Percentiles rank a stretch among this genome's conserved stretches.
phyloP scores from a whole-genome alignment of 371 early-diverging fungal species.

The Mortierella sp. region DNA sequence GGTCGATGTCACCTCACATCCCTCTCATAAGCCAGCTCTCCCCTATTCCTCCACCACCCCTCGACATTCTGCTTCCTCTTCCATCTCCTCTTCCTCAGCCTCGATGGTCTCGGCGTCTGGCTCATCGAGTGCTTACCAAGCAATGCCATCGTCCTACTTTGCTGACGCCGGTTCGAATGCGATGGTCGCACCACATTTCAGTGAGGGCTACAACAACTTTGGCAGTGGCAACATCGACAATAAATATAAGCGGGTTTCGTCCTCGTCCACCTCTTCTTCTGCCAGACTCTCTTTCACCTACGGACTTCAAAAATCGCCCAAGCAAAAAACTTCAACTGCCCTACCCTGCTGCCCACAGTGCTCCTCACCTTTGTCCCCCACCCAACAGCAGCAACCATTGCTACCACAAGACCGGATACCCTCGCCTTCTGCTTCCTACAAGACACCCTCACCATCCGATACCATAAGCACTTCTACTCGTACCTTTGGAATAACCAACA shows the following conservation, averaged over 20 bases:
- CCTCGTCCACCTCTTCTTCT: neutral
- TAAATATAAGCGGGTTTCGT: no score
- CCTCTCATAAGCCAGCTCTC: conserved; percentile 13
- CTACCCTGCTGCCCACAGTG: neutral
- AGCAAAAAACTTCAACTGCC: neutral
- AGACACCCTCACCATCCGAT: conserved; percentile 13
- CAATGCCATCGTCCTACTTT: neutral
- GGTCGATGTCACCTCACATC: conserved; percentile 33
- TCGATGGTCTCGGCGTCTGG: conserved; percentile 3
- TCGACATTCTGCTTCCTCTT: conserved; percentile 15
- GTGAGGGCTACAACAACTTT: neutral
- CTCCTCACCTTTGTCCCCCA: neutral
- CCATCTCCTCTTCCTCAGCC: conserved; percentile 10
- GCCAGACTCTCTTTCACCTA: neutral
- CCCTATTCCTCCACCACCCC: conserved; percentile 32
- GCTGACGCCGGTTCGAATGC: neutral
- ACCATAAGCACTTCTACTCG: conserved; percentile 9
- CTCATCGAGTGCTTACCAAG: neutral
- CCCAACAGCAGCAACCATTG: conserved; percentile 1
- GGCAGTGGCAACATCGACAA: neutral
- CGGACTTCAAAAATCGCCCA: neutral
- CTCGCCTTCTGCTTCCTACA: conserved; percentile 1
- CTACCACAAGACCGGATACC: conserved; percentile 2
- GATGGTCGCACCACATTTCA: conserved; percentile 3
- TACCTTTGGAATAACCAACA: no score